Evolutionary conservation across 73 alveolate species (phyloP), one percentile per base, ranked within the genome.

Genomic region (Stentor roeselii): DNA sequence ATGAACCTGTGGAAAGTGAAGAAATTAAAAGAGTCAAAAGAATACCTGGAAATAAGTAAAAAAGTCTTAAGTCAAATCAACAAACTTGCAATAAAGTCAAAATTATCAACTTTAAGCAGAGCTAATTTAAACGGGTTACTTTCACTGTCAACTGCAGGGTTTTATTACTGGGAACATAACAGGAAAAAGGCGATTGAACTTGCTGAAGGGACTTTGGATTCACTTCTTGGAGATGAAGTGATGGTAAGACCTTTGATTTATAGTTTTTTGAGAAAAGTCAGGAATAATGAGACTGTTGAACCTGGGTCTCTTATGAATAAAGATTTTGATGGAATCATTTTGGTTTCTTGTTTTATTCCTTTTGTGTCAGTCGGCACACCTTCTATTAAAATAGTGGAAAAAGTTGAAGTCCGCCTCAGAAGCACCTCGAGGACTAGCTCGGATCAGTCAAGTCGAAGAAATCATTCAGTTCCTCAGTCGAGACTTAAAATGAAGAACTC

Each of bases 181-280:
- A 21, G 34, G 21, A 32, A 30, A 21, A 67, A 67, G 34, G 80
- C 50, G 21, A 67, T 67, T 27, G 80, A 32, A 40, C 11, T 67
- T 15, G 27, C 21, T 0, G 37, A 67, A 67, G 41, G 37, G 1
- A 21, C 41, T 1, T 32, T 67, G 34, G 21, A 32, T 21, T 14
- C 21, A 21, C 34, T 67, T 30, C 14, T 32, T 0, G 80, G 80
- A 67, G 80, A 67, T 21, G 80, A 67, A 1, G 2, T 67, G 27
- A 67, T 32, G 34, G 80, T 34, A 32, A 21, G 80, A 67, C 41
- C 80, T 67, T 67, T 67, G 37, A 30, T 67, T n/a, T 27, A n/a
- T 21, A 32, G 34, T 2, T 32, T 67, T 21, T 27, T 67, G 11
- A 67, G 34, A 67, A 32, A 67, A 67, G 27, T 34, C 21, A 21